Percentiles rank a stretch among this genome's conserved stretches.
phyloP scores from a whole-genome alignment of 768 basidiomycete genomes.

The Leccinellum albellum region DNA sequence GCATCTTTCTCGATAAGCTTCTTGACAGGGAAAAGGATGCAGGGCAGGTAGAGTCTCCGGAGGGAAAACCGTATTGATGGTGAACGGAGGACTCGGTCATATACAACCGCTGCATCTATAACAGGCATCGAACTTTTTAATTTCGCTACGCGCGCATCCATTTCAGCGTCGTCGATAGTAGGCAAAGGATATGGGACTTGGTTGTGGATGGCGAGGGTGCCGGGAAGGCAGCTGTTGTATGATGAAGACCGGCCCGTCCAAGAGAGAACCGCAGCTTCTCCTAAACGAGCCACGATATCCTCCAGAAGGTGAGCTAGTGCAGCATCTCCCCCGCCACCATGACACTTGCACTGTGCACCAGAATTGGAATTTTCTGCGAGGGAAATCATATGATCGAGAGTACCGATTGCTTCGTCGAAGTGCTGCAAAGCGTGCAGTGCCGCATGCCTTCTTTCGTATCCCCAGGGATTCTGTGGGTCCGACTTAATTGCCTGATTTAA shows the following conservation, averaged over 20 bases:
- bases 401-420: background rate
- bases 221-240: slow-evolving; percentile 14
- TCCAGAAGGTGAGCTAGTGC: slow-evolving; percentile 12
- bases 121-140: background rate
- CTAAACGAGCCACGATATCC: slow-evolving; percentile 5
- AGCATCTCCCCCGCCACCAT: slow-evolving; percentile 1
- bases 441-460: background rate
- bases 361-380: background rate
- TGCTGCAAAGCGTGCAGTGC: background rate
- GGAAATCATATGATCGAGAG: background rate
- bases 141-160: background rate
- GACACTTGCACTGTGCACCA: background rate
- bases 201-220: background rate
- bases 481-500: background rate
- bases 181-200: background rate
- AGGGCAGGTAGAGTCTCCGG: slow-evolving; percentile 6
- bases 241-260: slow-evolving; percentile 8
- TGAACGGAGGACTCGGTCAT: background rate
- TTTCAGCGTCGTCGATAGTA: background rate
- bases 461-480: background rate
- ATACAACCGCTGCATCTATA: background rate
- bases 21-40: slow-evolving; percentile 5
- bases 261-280: slow-evolving; percentile 1
- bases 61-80: background rate
- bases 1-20: background rate